Evolutionary conservation across 2,329 filamentous ascomycete species (phyloP).

Genomic region (Aspergillus amoenus): DNA sequence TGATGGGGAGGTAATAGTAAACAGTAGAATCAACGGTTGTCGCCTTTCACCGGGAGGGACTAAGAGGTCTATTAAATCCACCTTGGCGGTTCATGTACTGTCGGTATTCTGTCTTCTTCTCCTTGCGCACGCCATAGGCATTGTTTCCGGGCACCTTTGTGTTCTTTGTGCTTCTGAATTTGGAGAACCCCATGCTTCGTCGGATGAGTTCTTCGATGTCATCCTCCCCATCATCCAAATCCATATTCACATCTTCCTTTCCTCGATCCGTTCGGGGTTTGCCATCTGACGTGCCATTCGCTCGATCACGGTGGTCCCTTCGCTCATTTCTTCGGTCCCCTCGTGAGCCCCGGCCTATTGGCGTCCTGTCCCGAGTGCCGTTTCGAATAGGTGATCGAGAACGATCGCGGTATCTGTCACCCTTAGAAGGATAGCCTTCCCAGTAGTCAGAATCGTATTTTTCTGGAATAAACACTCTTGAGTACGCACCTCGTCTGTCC

Average conservation of each 20-base stretch:
- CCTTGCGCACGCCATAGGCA: slow-evolving; percentile 77
- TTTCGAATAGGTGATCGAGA: slow-evolving; percentile 39
- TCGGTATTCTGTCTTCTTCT: slow-evolving; percentile 91
- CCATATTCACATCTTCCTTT: slow-evolving; percentile 37
- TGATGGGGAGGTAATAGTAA: slow-evolving; percentile 7
- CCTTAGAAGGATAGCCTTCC: slow-evolving; percentile 31
- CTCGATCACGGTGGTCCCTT: slow-evolving; percentile 26
- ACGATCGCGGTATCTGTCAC: slow-evolving; percentile 36
- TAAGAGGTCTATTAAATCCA: slow-evolving; percentile 52
- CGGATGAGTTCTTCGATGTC: slow-evolving; percentile 72
- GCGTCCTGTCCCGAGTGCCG: slow-evolving; percentile 35
- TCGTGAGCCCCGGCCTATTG: slow-evolving; percentile 36
- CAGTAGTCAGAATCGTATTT: slow-evolving; percentile 1
- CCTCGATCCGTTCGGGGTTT: slow-evolving; percentile 20
- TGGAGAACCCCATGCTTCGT: slow-evolving; percentile 85
- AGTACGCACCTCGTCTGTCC: slow-evolving; percentile 39
- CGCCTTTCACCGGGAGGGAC: slow-evolving; percentile 39
- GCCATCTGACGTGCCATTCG: slow-evolving; percentile 25
- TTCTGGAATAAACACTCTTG: background rate
- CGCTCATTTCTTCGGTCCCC: slow-evolving; percentile 32
- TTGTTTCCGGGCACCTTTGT: slow-evolving; percentile 88
- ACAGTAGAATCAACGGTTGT: background rate
- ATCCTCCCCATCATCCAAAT: slow-evolving; percentile 57
- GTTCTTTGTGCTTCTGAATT: slow-evolving; percentile 82
- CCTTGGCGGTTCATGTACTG: slow-evolving; percentile 78